A percentile compares a stretch with the other conserved stretches of the same genome.
These are phyloP conservation scores for Acanthamoeba castellanii DNA, from an alignment of 208 protist genomes.

Conservation along the genomic window DNA sequence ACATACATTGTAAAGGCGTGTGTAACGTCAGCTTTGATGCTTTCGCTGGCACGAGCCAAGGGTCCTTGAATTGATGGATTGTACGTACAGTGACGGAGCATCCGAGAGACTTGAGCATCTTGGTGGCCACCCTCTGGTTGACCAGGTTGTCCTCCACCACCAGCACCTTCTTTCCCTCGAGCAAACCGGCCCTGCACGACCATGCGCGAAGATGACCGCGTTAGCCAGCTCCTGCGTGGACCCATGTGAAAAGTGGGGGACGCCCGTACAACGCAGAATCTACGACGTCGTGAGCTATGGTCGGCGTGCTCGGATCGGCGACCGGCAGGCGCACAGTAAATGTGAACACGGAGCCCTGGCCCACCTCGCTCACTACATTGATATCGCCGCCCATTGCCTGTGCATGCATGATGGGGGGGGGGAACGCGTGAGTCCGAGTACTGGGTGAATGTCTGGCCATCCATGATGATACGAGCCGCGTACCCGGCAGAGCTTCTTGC, in stretches of 20 bases:
- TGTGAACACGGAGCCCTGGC: background rate
- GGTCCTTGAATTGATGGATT: no score
- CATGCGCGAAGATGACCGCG: background rate
- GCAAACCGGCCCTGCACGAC: background rate
- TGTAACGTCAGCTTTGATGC: no score
- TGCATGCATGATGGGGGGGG: background rate
- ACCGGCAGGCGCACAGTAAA: background rate
- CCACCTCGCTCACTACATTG: background rate
- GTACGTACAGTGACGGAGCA: background rate
- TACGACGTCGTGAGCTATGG: background rate
- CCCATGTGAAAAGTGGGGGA: background rate
- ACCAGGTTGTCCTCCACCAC: slow-evolving; percentile 57
- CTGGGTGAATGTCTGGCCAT: background rate
- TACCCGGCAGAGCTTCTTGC: slow-evolving; percentile 48
- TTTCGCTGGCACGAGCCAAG: no score
- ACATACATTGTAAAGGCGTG: background rate
- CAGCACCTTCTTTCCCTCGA: background rate
- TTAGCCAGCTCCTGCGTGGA: no score
- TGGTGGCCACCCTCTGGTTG: slow-evolving; percentile 58
- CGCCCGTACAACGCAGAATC: background rate
- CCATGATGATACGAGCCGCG: no score
- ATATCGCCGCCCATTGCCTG: slow-evolving; percentile 22
- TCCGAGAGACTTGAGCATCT: background rate
- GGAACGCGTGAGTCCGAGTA: no score
- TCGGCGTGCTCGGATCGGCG: no score